Evolutionary conservation across 2,329 filamentous ascomycete genomes (phyloP).

Genomic region (Trichoderma sp.): DNA sequence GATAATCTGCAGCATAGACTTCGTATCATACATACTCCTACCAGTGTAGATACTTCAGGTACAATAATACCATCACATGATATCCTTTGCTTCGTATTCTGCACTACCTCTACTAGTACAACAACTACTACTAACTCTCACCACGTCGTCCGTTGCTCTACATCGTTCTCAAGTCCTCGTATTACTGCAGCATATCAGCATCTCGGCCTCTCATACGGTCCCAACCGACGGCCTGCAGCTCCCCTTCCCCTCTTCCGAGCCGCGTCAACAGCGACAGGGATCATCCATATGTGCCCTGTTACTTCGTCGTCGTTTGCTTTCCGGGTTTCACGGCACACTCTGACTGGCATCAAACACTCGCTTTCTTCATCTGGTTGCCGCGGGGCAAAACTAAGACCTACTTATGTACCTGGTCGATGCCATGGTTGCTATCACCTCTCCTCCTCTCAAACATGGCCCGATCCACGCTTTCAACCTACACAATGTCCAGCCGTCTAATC

Average conservation of each 20-base stretch:
- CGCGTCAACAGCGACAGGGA: conserved; percentile 7
- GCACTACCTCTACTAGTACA: too few species aligned
- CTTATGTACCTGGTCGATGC: neutral
- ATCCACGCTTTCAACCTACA: neutral
- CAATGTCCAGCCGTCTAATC: too few species aligned
- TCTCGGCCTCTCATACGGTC: too few species aligned
- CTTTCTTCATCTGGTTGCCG: conserved; percentile 12
- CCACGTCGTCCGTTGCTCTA: too few species aligned
- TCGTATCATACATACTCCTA: too few species aligned
- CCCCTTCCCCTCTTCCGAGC: conserved; percentile 4
- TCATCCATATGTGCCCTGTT: neutral
- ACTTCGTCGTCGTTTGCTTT: neutral
- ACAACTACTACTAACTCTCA: too few species aligned
- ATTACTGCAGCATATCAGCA: too few species aligned
- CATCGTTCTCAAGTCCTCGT: too few species aligned
- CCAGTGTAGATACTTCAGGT: too few species aligned
- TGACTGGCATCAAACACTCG: neutral
- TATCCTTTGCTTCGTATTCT: too few species aligned
- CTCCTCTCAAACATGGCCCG: neutral
- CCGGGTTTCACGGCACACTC: conserved; percentile 6
- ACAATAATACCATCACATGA: too few species aligned
- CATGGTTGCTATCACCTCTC: neutral
- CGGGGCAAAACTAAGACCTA: conserved; percentile 1
- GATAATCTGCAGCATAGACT: neutral
- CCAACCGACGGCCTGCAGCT: too few species aligned